Evolutionary conservation across 1,139 yeast genomes (phyloP), one percentile per base, ranked within the genome.

Genomic region (Lodderomyces theae): DNA sequence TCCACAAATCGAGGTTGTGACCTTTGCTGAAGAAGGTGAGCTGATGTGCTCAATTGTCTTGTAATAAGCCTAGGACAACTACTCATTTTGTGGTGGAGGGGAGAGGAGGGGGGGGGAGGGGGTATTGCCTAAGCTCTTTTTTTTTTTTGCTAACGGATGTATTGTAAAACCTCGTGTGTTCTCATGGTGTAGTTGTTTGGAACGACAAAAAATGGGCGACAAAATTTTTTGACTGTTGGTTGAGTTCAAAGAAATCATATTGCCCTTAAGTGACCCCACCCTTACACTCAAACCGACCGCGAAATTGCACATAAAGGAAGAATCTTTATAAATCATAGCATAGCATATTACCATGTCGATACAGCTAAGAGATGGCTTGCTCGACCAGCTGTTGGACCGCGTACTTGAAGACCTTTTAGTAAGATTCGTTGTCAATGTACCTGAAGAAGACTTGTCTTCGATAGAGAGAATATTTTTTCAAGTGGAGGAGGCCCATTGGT

Each of bases 401-500:
- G 88, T 83, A 9, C 71, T 92, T 41, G 96, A 89, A 58, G 98
- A 92, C 57, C 69, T 92, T 34, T 72, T 89, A 31, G 97, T 88
- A 38, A 72, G 98, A 47, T 94, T 94, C 57, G 82, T 94, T 41
- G 79, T 90, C 46, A 94, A 92, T 66, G 86, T 92, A 40, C 97
- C 98, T 5, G 80, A 80, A 11, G 97, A 90, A 57, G 98, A 92
- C 60, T 66, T 90, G 41, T 80, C 92, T 24, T 78, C 92, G 16
- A 80, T 86, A 37, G 96, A 89, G 53, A 74, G 98, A 56, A 85
- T 90, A 28, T 79, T 89, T 56, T 94, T 94, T 66, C 96, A 90
- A 58, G 82, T 94, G 33, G 99, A 94, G 69, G 98, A 94, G 62
- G 98, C 98, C 2, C 96, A 89, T 56, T 94, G 98, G 98, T 94